phyloP scores from a whole-genome alignment of 768 basidiomycete genomes.

The Tricholoma hemisulphureum region DNA sequence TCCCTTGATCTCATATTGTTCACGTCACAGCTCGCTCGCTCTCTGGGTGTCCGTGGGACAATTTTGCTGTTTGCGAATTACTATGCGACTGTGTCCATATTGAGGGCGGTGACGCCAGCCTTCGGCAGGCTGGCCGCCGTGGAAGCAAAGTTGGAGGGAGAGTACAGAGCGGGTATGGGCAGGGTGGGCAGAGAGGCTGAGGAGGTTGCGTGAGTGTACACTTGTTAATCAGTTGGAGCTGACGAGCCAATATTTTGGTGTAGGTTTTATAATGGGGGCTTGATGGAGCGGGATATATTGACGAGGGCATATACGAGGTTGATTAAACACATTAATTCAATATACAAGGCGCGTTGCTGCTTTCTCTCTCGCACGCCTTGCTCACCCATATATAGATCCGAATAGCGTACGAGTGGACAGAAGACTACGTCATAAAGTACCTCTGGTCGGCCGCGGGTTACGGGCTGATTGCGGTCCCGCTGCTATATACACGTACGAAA shows the following conservation, averaged over 20 bases:
- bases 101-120: constrained; percentile 85
- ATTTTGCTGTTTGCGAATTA: constrained; percentile 80
- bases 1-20: constrained; percentile 88
- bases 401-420: constrained; percentile 92
- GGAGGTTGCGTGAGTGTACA: constrained; percentile 75
- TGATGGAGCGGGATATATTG: constrained; percentile 79
- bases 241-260: not conserved
- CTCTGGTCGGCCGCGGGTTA: constrained; percentile 94
- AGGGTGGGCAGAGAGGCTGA: constrained; percentile 87
- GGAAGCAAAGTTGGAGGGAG: constrained; percentile 86
- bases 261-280: constrained; percentile 91
- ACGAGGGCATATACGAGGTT: constrained; percentile 72
- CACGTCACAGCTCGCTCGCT: constrained; percentile 85
- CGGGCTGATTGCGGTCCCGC: constrained; percentile 85
- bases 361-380: not conserved
- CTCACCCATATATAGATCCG: constrained; percentile 54
- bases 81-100: constrained; percentile 78
- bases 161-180: constrained; percentile 85
- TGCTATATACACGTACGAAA: constrained; percentile 65
- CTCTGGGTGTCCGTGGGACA: constrained; percentile 84
- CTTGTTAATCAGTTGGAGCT: not conserved
- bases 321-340: constrained; percentile 87
- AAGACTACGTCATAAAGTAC: constrained; percentile 97
- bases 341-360: constrained; percentile 66
- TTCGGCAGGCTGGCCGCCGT: constrained; percentile 88